phyloP scores from a whole-genome alignment of 768 basidiomycete species.

The Hygrocybe coccinea region DNA sequence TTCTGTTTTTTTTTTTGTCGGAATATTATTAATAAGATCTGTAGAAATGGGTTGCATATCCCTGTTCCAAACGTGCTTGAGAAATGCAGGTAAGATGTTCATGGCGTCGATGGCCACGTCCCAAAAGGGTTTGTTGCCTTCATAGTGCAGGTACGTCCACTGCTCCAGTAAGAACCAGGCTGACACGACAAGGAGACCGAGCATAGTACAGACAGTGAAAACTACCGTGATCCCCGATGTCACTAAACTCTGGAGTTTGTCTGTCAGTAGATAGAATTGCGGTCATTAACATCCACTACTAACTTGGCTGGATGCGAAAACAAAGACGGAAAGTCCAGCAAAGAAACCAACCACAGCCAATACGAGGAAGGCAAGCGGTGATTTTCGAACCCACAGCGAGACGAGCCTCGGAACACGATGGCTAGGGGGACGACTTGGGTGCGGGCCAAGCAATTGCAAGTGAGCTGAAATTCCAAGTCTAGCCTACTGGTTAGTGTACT shows the following conservation, averaged over 20 bases:
- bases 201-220: constrained; percentile 70
- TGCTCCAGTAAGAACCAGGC: constrained; percentile 71
- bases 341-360: constrained; percentile 82
- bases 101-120: constrained; percentile 55
- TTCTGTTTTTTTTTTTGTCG: too few species aligned
- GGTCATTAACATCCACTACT: not conserved
- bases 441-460: constrained; percentile 1
- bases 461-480: not conserved
- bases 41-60: too few species aligned
- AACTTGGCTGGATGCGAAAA: constrained; percentile 70
- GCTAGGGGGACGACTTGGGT: constrained; percentile 60
- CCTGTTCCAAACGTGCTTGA: too few species aligned
- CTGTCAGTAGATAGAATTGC: not conserved
- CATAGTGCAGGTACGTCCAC: constrained; percentile 56
- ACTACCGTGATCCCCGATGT: constrained; percentile 73
- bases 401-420: constrained; percentile 81
- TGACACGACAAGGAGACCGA: constrained; percentile 66
- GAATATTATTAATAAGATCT: too few species aligned
- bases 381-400: constrained; percentile 81
- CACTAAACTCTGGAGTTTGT: constrained; percentile 41
- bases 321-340: constrained; percentile 69
- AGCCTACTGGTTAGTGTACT: constrained; percentile 29
- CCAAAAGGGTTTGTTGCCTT: constrained; percentile 65
- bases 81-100: constrained; percentile 15
- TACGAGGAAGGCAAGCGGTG: constrained; percentile 77